Evolutionary conservation across 306 rosid genomes (phyloP), one percentile per base, ranked within the genome.

Genomic region (Rosa chinensis): DNA sequence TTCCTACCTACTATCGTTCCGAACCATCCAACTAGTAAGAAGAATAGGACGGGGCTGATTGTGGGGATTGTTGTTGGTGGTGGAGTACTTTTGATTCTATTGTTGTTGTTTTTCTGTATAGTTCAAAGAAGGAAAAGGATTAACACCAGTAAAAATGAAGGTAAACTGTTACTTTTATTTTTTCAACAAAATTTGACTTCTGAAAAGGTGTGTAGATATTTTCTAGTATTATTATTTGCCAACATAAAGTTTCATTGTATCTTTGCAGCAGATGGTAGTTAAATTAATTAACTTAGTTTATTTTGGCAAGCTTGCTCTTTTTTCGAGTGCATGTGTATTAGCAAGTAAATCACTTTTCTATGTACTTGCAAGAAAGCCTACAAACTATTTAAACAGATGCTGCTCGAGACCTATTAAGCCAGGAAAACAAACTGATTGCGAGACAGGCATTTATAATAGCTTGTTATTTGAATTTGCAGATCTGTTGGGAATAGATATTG

Each of bases 21-120:
- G 62, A 5, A 42, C 49, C 82, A 89, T 81, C 89, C 89, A 59
- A 80, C 78, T 56, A 86, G 56, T 67, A 73, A 84, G 66, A 85
- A 76, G 75, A 87, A 74, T 74, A 86, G 42, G 72, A 82, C 88
- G 0, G 89, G 89, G 76, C 84, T 90, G 35, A 84, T 90, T 18
- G 85, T 78, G 40, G 97, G 98, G 69, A 35, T 93, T 12, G 85
- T 79, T 69, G 82, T 85, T 81, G 98, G 97, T 80, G 79, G 77
- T 72, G 90, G 89, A 78, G 85, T 82, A 2, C 17, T 50, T 75
- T 50, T 88, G 28, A 16, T 84, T 68, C 79, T 91, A 56, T 55
- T 70, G 58, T 32, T 86, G 58, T 49, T 81, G 1, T 77, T 35
- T 79, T 79, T 90, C 67, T 79, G 12, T 73, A 23, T 85, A 49